Evolutionary conservation across 2,329 filamentous ascomycete species (phyloP).

Genomic region (Ambrosiella xylebori): DNA sequence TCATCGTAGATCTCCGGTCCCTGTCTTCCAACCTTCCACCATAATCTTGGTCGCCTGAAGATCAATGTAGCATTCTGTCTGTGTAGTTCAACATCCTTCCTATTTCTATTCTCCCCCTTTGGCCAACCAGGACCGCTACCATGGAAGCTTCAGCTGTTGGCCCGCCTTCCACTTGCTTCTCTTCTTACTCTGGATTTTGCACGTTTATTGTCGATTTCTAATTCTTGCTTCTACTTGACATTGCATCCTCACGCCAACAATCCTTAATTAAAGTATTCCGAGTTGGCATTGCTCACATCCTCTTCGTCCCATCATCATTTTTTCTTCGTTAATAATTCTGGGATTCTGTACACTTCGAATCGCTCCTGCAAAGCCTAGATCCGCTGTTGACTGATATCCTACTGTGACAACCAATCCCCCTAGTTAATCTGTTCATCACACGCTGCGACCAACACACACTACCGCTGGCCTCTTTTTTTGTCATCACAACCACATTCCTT

Average conservation of each 20-base stretch:
- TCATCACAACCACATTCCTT: slow-evolving; percentile 1
- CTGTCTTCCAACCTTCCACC: not conserved
- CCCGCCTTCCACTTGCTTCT: too few relatives aligned
- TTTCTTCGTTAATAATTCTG: too few relatives aligned
- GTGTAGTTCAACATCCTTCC: not conserved
- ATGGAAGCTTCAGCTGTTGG: too few relatives aligned
- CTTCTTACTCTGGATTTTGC: too few relatives aligned
- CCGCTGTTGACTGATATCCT: not conserved
- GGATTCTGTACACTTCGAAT: not conserved
- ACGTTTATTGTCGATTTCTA: too few relatives aligned
- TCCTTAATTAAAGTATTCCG: too few relatives aligned
- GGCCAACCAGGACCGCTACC: too few relatives aligned
- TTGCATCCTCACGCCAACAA: too few relatives aligned
- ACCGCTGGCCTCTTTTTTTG: slow-evolving; percentile 11
- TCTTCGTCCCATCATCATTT: too few relatives aligned
- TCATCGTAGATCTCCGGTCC: not conserved
- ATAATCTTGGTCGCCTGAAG: slow-evolving; percentile 4
- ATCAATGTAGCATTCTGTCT: not conserved
- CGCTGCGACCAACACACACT: not conserved
- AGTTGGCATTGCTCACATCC: too few relatives aligned
- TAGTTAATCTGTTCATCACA: not conserved
- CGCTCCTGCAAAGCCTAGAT: not conserved
- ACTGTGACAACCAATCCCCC: not conserved
- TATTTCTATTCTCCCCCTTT: not conserved
- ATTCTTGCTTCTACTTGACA: too few relatives aligned